phyloP scores from a whole-genome alignment of 768 basidiomycete genomes.

The Cystofilobasidium bisporidii region DNA sequence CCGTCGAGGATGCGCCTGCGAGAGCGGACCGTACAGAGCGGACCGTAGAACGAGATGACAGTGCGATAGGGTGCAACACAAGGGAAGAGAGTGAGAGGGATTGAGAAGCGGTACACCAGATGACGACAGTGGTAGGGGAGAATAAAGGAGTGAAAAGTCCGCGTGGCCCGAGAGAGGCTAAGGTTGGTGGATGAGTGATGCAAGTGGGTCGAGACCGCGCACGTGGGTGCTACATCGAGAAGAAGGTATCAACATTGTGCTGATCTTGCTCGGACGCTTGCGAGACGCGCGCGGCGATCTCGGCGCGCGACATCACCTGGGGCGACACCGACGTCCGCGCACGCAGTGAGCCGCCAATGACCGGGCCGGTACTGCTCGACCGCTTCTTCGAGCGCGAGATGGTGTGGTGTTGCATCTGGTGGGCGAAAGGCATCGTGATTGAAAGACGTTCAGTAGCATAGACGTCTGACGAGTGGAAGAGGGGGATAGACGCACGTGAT shows the following conservation, averaged over 20 bases:
- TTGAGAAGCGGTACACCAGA: neutral
- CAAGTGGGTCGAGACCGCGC: too few relatives aligned
- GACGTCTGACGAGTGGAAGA: neutral
- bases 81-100: neutral
- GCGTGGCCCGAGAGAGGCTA: too few relatives aligned
- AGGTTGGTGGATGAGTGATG: too few relatives aligned
- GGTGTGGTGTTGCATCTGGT: neutral
- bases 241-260: neutral
- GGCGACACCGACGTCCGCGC: conserved; percentile 4
- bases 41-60: too few relatives aligned
- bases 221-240: neutral
- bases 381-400: neutral
- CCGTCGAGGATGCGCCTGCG: too few relatives aligned
- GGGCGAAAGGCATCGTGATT: neutral
- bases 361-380: neutral
- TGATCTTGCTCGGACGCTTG: conserved; percentile 5
- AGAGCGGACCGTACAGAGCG: too few relatives aligned
- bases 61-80: neutral
- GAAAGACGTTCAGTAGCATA: too few relatives aligned
- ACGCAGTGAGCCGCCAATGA: neutral
- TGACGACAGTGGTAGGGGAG: neutral
- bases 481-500: neutral
- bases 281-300: neutral
- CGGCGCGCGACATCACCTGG: neutral
- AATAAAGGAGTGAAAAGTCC: too few relatives aligned